Percentiles rank a stretch among this genome's conserved stretches.
These are phyloP conservation scores for Diaporthe longicolla DNA, from an alignment of 2,329 filamentous ascomycete species.

Conservation along the genomic window DNA sequence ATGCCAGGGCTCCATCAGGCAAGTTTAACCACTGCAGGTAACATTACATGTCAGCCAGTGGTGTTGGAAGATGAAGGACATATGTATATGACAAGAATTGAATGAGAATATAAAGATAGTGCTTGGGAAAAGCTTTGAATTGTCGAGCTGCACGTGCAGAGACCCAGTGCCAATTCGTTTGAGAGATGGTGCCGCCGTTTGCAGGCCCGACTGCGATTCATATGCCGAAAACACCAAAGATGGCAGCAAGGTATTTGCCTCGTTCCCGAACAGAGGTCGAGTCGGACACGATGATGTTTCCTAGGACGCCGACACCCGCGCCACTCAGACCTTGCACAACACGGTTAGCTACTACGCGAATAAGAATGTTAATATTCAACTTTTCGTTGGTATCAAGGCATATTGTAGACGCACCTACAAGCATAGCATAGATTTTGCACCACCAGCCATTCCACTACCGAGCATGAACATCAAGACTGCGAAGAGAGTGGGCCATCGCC, in stretches of 20 bases:
- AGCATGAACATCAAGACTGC: conserved; percentile 63
- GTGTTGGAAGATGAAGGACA: too few relatives aligned
- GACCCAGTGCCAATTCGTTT: conserved; percentile 47
- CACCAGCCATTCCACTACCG: conserved; percentile 66
- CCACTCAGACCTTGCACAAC: neutral
- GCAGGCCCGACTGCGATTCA: conserved; percentile 44
- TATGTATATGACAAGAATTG: too few relatives aligned
- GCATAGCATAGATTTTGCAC: conserved; percentile 56
- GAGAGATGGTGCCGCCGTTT: conserved; percentile 42
- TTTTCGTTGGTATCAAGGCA: too few relatives aligned
- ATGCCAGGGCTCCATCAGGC: too few relatives aligned
- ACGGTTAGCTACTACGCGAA: neutral
- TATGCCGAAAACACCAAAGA: conserved; percentile 45
- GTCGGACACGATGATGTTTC: conserved; percentile 44
- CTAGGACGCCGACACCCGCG: neutral
- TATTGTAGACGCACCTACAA: conserved; percentile 60
- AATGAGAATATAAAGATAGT: too few relatives aligned
- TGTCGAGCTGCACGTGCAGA: neutral
- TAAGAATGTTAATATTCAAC: too few relatives aligned
- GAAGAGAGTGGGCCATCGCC: conserved; percentile 57
- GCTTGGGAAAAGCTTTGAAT: too few relatives aligned
- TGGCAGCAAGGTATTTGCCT: conserved; percentile 36
- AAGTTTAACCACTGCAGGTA: too few relatives aligned
- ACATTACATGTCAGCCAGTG: too few relatives aligned
- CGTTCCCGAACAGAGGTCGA: conserved; percentile 43